Base-by-base conservation (phyloP, 108 stramenopile species). In the Fragilaria crotonensis region DNA sequence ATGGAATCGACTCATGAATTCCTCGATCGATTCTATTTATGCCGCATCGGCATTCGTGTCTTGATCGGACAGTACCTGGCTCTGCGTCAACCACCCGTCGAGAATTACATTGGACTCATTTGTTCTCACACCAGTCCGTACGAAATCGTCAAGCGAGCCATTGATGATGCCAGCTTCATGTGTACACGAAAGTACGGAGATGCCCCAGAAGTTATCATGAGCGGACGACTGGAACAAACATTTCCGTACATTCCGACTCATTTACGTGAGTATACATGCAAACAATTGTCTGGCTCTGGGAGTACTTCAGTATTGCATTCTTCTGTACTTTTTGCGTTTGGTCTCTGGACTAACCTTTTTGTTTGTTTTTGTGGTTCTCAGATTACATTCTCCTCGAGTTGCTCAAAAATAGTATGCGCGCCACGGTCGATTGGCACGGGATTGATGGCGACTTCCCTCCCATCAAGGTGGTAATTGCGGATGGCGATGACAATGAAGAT, bases 371-470 rank as follows among this genome's bases (percentile, higher is more conserved):
- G n/a, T n/a, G n/a, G 7, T 50, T 7, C 11, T 26, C 11, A 77
- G 71, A 95, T 68, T 98, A 98, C 75, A 97, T 99, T 45, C 74
- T 99, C 78, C 72, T 99, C 28, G 98, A 99, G 68, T 72, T 99
- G 19, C 57, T 98, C 54, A 99, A 99, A 79, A 99, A 99, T 70
- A 79, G 78, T 33, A 98, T 99, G 99, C 76, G 99, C 20, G 99
- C 99, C 0, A 97, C 97, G 19, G 93, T 95, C 29, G 97, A 98
- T 74, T 88, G 79, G 71, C 97, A 96, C 57, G 96, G 93, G 0
- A 67, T 84, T 14, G 93, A 96, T 60, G 78, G 72, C 27, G 90
- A 87, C 52, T 90, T 87, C 78, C 95, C 96, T 23, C 94, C 94
- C 33, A 91, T 97, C 44, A 83, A 94, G 55, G 94, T 99, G 25